These are phyloP conservation scores for Leccinum subgranulosum DNA, from an alignment of 768 basidiomycete genomes.

Conservation along the genomic window DNA sequence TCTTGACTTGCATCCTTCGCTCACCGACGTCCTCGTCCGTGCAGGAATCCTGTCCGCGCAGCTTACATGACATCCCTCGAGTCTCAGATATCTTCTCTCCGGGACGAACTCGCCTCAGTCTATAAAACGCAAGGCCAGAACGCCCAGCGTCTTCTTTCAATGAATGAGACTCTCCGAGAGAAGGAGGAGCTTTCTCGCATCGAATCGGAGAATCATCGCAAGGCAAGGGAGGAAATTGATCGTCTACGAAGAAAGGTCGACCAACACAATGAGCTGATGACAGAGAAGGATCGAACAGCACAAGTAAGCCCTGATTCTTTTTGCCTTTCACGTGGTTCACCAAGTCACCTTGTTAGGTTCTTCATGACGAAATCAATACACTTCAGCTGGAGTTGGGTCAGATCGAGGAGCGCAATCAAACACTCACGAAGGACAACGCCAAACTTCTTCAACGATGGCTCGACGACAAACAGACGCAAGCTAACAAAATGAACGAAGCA, in stretches of 20 bases:
- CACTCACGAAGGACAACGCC: constrained; percentile 90
- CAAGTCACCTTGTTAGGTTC: constrained; percentile 51
- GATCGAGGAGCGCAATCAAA: constrained; percentile 82
- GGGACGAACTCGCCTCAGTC: constrained; percentile 88
- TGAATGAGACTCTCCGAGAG: constrained; percentile 94
- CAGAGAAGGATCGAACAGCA: constrained; percentile 83
- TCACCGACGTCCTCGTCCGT: not conserved
- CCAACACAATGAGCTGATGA: constrained; percentile 81
- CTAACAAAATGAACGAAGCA: constrained; percentile 93
- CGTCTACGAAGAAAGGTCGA: constrained; percentile 72
- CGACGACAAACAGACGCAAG: constrained; percentile 90
- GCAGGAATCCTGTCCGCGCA: constrained; percentile 78
- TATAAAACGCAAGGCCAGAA: constrained; percentile 98
- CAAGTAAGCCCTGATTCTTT: constrained; percentile 52
- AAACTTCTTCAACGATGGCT: constrained; percentile 95
- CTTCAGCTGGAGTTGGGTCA: constrained; percentile 88
- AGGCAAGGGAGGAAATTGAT: constrained; percentile 71
- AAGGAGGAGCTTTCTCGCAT: constrained; percentile 85
- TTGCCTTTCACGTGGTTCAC: not conserved
- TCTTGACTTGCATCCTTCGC: not conserved
- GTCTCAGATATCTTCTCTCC: constrained; percentile 86
- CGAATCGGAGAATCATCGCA: constrained; percentile 77
- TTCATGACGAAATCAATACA: constrained; percentile 94
- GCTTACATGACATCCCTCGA: constrained; percentile 92
- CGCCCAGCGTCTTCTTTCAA: constrained; percentile 84